These are phyloP conservation scores for Yarrowia keelungensis DNA, from an alignment of 805 yeast species.

Conservation along the genomic window DNA sequence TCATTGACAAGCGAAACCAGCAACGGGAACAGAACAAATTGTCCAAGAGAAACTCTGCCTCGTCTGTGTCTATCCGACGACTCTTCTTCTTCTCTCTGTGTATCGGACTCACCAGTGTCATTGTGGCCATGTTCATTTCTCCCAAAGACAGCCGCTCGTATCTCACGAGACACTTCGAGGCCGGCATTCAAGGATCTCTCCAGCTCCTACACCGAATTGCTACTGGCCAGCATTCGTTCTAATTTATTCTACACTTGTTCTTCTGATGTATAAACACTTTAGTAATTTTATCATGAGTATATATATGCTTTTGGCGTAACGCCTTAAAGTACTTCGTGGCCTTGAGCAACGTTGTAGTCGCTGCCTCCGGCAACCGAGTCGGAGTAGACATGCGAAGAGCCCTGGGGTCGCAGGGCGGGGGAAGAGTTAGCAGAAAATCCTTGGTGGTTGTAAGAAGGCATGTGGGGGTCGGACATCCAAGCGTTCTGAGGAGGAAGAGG, in stretches of 20 bases:
- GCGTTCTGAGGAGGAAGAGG: constrained; percentile 40
- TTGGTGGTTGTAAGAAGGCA: constrained; percentile 36
- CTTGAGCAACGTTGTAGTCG: constrained; percentile 34
- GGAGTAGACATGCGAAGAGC: constrained; percentile 24
- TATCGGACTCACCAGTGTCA: constrained; percentile 87
- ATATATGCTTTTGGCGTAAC: constrained; percentile 11
- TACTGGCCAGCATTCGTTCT: constrained; percentile 19
- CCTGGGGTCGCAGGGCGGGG: constrained; percentile 34
- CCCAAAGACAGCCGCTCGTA: constrained; percentile 32
- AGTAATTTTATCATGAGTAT: not conserved
- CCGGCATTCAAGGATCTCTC: constrained; percentile 30
- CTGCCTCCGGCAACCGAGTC: constrained; percentile 29
- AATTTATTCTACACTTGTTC: not conserved
- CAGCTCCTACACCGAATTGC: constrained; percentile 26
- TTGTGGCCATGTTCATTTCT: constrained; percentile 78
- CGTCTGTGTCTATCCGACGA: constrained; percentile 14
- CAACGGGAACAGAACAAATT: constrained; percentile 31
- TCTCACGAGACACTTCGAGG: constrained; percentile 31
- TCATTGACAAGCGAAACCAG: constrained; percentile 22
- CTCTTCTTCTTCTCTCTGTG: constrained; percentile 64
- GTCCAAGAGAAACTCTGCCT: not conserved
- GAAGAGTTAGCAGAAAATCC: constrained; percentile 38
- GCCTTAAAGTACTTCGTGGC: constrained; percentile 38
- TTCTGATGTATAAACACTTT: not conserved
- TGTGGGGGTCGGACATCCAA: constrained; percentile 40